Base-by-base conservation (phyloP, 2,329 filamentous ascomycete genomes). In the Fusarium lyarnte region DNA sequence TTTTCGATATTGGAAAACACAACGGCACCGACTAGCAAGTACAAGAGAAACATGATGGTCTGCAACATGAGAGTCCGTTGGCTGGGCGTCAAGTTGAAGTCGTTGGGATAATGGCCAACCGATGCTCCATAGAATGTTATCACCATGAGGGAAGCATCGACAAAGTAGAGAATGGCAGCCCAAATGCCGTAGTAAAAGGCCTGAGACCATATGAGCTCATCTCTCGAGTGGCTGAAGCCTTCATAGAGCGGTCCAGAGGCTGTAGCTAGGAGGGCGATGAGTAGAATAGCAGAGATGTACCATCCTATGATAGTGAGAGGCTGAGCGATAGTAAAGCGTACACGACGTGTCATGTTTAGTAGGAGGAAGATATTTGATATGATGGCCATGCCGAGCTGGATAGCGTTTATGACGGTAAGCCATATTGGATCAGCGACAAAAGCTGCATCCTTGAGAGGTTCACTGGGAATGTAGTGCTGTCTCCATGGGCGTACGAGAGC, bases 31-130 rank as follows among this genome's bases (percentile, higher is more conserved):
- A 94, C 82, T 1, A 93, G 90, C 0, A 98, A 84, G 85, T 96
- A 97, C 52, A 93, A 82, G 57, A 97, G 91, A 78, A 97, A 93
- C 61, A 93, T 84, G 81, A 97, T 97, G 3, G 94, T 97, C 81
- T 98, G 95, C 33, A 97, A 83, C 85, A 98, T 97, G 27, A 98
- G 84, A 0, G 94, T 97, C 14, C 95, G 89, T 80, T 98, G 95
- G 68, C 92, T 92, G 58, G 91, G 89, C 1, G 92, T 95, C 29
- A 97, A 85, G 73, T 88, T 85, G 74, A 97, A 97, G 76, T 94
- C 91, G 74, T 93, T 92, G 11, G 87, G 87, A 76, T 97, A 97
- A 74, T 93, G 92, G 4, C 85, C 85, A 0, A 78, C 76, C 21
- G 89, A 88, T 51, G 94, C 95, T 13, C 94, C 94, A 62, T 91